Evolutionary conservation across 768 basidiomycete genomes (phyloP), one percentile per base, ranked within the genome.

Genomic region (Naematelia aurantialba): DNA sequence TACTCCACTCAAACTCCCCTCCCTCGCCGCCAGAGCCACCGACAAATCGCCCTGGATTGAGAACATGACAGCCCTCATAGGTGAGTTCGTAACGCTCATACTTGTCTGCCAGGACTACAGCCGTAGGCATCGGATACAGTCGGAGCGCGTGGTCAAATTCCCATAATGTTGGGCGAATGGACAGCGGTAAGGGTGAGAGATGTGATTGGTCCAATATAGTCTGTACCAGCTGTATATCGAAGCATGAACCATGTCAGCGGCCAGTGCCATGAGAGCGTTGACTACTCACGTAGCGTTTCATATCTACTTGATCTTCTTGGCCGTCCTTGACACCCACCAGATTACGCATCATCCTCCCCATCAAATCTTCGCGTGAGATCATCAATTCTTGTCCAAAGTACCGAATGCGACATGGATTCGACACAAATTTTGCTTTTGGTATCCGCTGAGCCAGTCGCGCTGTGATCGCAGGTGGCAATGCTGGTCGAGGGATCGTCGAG

Each of bases 381-480:
- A 97, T 92, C 54, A 99, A 85, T 78, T 99, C 96, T 74, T 97
- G 93, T 26, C 89, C 85, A 73, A 93, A 93, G 72, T 96, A 97
- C 68, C 89, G 89, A 68, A 98, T 84, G 19, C 96, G 85, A 78
- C 91, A 94, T 1, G 96, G 96, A 76, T 97, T 96, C 34, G 85
- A 87, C 5, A 85, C 86, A 69, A 98, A 87, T 67, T 88, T 85
- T 1, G 86, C 82, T 69, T 88, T 87, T 0, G 91, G 89, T 25
- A 98, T 76, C 65, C 86, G 85, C 0, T 82, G 79, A 67, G 82
- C 85, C 31, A 99, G 78, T 34, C 86, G 84, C 14, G 84, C 78
- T 0, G 85, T 82, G 67, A 98, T 85, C 1, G 85, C 83, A 0
- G 88, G 84, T 3, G 97, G 83, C 26, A 99, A 80, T 1, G 89